Conservation (phyloP, 225 moss, liverwort and hornwort species). For the Marchantia polymorpha region DNA sequence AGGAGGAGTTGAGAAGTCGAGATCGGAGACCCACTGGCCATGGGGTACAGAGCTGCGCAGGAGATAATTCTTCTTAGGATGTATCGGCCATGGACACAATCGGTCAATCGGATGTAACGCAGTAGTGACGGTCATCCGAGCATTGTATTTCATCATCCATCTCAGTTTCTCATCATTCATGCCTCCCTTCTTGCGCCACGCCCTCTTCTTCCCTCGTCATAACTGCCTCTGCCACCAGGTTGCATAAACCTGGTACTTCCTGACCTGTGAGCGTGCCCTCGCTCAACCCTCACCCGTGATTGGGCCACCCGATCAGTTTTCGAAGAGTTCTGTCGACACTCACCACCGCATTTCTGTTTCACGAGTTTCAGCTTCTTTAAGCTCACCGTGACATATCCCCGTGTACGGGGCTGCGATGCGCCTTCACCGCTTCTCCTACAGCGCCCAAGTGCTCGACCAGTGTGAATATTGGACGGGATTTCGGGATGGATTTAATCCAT, state of each 20-base stretch:
- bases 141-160: background rate
- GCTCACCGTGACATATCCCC: no score
- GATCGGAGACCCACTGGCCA: conserved; percentile 3
- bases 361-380: no score
- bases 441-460: no score
- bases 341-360: no score
- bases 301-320: no score
- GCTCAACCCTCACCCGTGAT: no score
- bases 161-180: background rate
- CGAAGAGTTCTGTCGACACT: no score
- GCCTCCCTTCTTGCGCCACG: background rate
- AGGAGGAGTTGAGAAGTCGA: background rate
- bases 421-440: no score
- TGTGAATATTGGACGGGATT: no score
- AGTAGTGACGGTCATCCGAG: background rate
- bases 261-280: no score
- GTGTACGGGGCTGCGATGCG: no score
- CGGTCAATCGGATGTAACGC: background rate
- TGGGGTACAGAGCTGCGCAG: background rate
- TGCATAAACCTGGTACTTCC: background rate
- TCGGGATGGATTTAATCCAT: no score
- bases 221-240: background rate
- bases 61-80: background rate
- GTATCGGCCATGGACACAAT: background rate
- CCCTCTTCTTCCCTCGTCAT: background rate